phyloP scores from a whole-genome alignment of 1,284 basidiomycete genomes.

The Rhodotorula sp. region DNA sequence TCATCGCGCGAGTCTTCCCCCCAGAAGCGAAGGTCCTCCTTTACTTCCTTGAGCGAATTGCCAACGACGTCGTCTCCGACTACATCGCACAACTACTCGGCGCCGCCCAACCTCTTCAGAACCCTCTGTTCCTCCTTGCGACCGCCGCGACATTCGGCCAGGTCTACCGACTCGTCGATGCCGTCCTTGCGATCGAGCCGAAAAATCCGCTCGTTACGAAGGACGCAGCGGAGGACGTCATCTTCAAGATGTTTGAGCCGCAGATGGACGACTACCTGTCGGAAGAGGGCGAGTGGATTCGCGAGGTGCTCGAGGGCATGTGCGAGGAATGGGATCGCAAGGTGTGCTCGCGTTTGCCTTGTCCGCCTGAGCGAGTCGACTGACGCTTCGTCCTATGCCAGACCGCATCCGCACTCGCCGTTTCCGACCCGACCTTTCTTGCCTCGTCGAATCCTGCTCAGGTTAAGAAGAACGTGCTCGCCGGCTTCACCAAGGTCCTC shows the following conservation, averaged over 20 bases:
- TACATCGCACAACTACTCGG: constrained; percentile 77
- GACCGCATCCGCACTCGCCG: constrained; percentile 35
- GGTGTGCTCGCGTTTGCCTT: constrained; percentile 49
- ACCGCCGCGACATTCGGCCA: constrained; percentile 86
- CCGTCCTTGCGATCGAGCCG: constrained; percentile 56
- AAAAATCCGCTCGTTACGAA: constrained; percentile 48
- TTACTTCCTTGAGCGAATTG: constrained; percentile 71
- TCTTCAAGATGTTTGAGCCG: constrained; percentile 87
- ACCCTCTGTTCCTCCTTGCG: constrained; percentile 75
- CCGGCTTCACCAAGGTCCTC: constrained; percentile 85
- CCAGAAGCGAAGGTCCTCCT: constrained; percentile 68
- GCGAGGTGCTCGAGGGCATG: constrained; percentile 68
- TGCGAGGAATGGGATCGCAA: constrained; percentile 76
- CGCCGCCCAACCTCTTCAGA: constrained; percentile 71
- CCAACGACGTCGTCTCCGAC: constrained; percentile 72
- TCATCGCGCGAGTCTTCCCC: constrained; percentile 83
- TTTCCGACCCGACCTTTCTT: constrained; percentile 62
- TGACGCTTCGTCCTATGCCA: neutral
- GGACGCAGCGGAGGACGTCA: constrained; percentile 70
- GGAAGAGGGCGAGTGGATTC: constrained; percentile 83
- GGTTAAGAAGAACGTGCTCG: constrained; percentile 87
- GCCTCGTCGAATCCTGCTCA: constrained; percentile 82
- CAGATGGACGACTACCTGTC: constrained; percentile 97
- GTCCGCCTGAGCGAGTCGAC: neutral
- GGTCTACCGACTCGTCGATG: constrained; percentile 79